Conservation (phyloP, 192 early-diverging fungal species). For the Gonapodya sp. region DNA sequence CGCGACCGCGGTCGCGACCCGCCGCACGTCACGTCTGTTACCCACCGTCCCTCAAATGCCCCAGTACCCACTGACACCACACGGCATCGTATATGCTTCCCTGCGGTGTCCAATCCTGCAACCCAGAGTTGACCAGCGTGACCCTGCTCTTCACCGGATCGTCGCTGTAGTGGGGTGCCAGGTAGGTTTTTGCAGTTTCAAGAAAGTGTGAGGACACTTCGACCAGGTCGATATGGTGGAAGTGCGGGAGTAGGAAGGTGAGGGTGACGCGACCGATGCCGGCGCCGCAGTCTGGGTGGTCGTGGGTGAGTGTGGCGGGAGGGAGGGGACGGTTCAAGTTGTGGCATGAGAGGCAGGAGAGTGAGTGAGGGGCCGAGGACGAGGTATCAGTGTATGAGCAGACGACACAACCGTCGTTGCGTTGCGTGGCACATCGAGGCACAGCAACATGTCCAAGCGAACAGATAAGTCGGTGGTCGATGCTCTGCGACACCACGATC, state of each 20-base stretch:
- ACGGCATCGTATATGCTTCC: constrained; percentile 76
- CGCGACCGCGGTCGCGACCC: too few species aligned
- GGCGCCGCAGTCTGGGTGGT: constrained; percentile 74
- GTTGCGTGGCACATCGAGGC: too few species aligned
- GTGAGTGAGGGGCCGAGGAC: too few species aligned
- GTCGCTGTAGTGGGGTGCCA: constrained; percentile 41
- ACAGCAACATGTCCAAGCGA: too few species aligned
- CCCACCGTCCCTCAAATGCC: constrained; percentile 26
- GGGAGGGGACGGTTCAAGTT: too few species aligned
- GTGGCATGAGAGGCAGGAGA: neutral
- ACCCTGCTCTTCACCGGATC: constrained; percentile 35
- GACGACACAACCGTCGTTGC: too few species aligned
- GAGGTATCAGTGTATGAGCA: too few species aligned
- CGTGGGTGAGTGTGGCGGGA: too few species aligned
- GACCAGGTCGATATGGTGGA: constrained; percentile 82
- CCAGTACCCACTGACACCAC: constrained; percentile 97
- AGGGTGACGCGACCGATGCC: constrained; percentile 93
- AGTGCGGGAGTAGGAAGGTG: constrained; percentile 64
- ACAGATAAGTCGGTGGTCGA: too few species aligned
- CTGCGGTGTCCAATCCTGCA: constrained; percentile 72
- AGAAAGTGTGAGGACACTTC: constrained; percentile 76
- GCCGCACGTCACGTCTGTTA: too few species aligned
- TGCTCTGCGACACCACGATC: too few species aligned
- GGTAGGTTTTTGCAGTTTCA: constrained; percentile 52
- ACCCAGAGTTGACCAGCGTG: constrained; percentile 54